Base-by-base conservation (phyloP, 192 early-diverging fungal species). In the Coemansia sp. region DNA sequence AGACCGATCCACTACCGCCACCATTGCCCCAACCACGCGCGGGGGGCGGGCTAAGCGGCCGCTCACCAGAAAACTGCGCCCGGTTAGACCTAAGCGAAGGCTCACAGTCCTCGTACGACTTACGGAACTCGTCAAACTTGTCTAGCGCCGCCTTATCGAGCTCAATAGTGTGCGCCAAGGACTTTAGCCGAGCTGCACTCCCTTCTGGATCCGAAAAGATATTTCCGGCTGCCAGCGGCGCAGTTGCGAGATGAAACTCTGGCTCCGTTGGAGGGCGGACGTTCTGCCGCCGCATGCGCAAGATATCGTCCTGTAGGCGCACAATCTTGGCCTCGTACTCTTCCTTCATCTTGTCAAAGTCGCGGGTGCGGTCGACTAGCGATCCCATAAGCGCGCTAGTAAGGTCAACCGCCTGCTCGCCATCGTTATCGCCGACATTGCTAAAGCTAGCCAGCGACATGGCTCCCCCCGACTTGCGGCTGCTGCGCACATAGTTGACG, bases 121-220 rank as follows among this genome's bases (percentile, higher is more conserved):
- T 79, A 15, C 72, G 68, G 58, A 80, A 84, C 66, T 76, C 78
- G 20, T 80, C 78, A 72, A 80, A 84, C 72, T 63, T 74, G 49
- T 77, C 74, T 4, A 84, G 57, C 10, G 82, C 82, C 20, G 52
- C 66, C 43, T 60, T 60, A 41, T 83, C 81, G 12, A 75, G 57
- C 33, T 72, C 33, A 10, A 63, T 34, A 2, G 46, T 46, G 22
- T 53, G 72, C 65, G 72, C 78, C 46, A 57, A 27, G 24, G 65
- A 66, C 62, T 63, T 57, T 60, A 74, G 66, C 43, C 69, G 71
- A 6, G 74, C 75, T 1, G 40, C 62, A 3, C 62, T 44, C 27
- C 66, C 65, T 40, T 72, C 71, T 10, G 71, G 60, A 12, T 71
- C 69, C 5, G 33, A 60, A 55, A 84, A 80, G 0, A 84, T 73